Evolutionary conservation across 345 rosid genomes (phyloP).

Genomic region (Salix arbutifolia): DNA sequence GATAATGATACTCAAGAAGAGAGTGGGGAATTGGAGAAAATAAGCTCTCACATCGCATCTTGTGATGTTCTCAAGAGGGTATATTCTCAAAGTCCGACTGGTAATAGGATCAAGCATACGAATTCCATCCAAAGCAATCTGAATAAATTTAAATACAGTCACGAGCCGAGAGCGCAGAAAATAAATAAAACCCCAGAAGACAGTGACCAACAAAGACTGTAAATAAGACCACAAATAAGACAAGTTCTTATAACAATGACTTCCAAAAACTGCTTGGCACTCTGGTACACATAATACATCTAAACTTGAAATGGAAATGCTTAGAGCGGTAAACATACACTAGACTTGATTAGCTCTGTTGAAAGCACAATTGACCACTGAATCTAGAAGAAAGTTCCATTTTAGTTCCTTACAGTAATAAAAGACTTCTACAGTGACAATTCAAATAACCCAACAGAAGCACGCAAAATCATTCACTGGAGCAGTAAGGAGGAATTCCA

Average conservation of each 20-base stretch:
- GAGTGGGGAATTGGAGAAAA: background rate
- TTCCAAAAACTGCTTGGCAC: background rate
- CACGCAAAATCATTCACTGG: background rate
- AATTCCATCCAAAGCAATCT: conserved; percentile 98
- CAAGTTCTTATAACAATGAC: background rate
- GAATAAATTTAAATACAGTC: background rate
- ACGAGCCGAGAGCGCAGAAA: background rate
- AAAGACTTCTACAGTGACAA: background rate
- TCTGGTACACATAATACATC: background rate
- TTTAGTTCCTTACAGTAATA: background rate
- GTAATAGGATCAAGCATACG: conserved; percentile 94
- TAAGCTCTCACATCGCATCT: conserved; percentile 74
- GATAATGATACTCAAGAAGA: background rate
- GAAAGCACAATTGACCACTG: background rate
- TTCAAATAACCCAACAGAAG: background rate
- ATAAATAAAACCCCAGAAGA: background rate
- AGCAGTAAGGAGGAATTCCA: background rate
- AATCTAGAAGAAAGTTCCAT: background rate
- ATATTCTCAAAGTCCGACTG: conserved; percentile 80
- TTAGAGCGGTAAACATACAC: background rate
- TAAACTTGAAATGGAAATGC: background rate
- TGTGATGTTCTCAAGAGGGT: conserved; percentile 88
- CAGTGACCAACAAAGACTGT: no score
- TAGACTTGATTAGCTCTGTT: background rate
- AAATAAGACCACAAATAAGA: background rate